Base-by-base conservation (phyloP, 2,329 filamentous ascomycete species). In the Ilyonectria destructans region DNA sequence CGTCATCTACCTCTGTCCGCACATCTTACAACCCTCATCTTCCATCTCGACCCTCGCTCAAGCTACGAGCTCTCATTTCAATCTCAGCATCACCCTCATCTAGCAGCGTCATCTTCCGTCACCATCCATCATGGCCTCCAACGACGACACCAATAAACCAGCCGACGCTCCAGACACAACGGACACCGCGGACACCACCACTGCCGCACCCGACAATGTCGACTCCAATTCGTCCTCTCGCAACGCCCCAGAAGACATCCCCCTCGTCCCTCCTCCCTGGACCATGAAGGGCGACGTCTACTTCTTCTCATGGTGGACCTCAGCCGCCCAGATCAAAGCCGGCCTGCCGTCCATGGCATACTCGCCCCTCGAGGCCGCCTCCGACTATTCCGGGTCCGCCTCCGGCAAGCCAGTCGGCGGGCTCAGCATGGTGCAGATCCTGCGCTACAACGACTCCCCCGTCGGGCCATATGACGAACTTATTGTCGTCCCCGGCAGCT, bases 401-500 rank as follows among this genome's bases (percentile, higher is more conserved):
- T 70, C 74, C 1, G 83, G 82, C n/a, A 74, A 77, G 35, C 79
- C 82, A 6, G 69, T 80, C 17, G 85, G 86, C 17, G 86, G 86
- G 0, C 68, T 87, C 7, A 80, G 82, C 69, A 84, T 85, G 78
- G 77, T 88, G 17, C 85, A 87, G 76, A 75, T 89, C 61, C 80
- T 89, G 33, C 82, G 86, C 9, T 89, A 89, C 73, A 79, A 76
- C 1, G 81, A 86, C 21, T 85, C 82, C 4, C 86, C 86, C 0
- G 85, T 86, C 3, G 87, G 87, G 0, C 81, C 86, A 0, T 89
- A 89, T 65, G 87, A 89, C 69, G 87, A 89, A 76, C 74, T 89
- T 62, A 77, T 86, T 29, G 71, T 88, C 33, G 76, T 82, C 2
- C 86, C 87, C 0, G 86, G 87, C 1, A 79, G 74, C 40, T 87